These are phyloP conservation scores for Pelargonium nanum DNA, from an alignment of 345 rosid species.

Conservation along the genomic window DNA sequence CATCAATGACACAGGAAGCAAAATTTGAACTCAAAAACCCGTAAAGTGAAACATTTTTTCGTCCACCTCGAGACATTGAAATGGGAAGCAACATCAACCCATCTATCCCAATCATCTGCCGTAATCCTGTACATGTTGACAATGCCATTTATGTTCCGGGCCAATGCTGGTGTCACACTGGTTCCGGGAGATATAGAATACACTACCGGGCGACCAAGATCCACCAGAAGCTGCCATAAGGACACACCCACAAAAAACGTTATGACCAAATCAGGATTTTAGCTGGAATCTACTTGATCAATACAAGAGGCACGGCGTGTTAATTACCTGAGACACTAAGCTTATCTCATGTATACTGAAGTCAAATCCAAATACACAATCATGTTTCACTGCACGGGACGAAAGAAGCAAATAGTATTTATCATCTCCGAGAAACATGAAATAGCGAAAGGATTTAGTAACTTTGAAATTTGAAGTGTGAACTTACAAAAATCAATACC, in stretches of 20 bases:
- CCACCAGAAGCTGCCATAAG: slow-evolving; percentile 51
- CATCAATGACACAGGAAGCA: not conserved
- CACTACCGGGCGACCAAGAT: slow-evolving; percentile 55
- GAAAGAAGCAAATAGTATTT: not conserved
- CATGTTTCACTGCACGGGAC: slow-evolving; percentile 57
- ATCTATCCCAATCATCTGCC: slow-evolving; percentile 89
- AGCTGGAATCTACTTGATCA: too few species aligned
- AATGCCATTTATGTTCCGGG: slow-evolving; percentile 49
- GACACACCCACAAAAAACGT: not conserved
- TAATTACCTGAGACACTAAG: slow-evolving; percentile 52
- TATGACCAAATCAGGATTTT: too few species aligned
- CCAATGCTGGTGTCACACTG: slow-evolving; percentile 65
- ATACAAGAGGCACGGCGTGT: not conserved
- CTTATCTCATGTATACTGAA: slow-evolving; percentile 56
- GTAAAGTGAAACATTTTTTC: too few species aligned
- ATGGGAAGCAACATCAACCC: slow-evolving; percentile 74
- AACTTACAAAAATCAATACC: slow-evolving; percentile 75
- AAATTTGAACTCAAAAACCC: not conserved
- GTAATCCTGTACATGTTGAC: slow-evolving; percentile 85
- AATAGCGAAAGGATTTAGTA: too few species aligned
- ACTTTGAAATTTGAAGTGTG: not conserved
- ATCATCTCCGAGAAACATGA: too few species aligned
- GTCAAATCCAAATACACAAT: slow-evolving; percentile 79
- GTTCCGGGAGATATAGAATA: slow-evolving; percentile 94
- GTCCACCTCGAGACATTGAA: slow-evolving; percentile 64